These are phyloP conservation scores for Betula pendula DNA, from an alignment of 306 rosid genomes.

Conservation along the genomic window DNA sequence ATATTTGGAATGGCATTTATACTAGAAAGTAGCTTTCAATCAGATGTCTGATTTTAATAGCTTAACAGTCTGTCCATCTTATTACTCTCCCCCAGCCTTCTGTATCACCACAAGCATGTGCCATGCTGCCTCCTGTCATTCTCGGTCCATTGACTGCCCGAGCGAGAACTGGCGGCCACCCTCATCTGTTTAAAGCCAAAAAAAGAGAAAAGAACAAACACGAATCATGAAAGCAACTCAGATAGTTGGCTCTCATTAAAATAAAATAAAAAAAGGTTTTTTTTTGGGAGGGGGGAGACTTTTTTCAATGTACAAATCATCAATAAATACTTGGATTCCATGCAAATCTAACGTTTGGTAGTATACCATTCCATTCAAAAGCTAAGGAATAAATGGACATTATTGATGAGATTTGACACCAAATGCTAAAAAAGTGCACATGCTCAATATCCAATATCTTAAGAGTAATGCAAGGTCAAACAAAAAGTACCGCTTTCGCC, in stretches of 20 bases:
- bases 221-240: conserved; percentile 10
- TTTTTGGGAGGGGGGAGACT: not conserved
- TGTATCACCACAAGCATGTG: conserved; percentile 6
- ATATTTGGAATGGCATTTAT: conserved; percentile 32
- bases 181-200: conserved; percentile 48
- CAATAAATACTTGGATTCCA: not conserved
- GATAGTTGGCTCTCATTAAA: not conserved
- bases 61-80: conserved; percentile 19
- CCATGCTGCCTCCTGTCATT: conserved; percentile 22
- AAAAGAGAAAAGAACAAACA: not conserved
- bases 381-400: not conserved
- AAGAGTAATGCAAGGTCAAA: conserved; percentile 8
- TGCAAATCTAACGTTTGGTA: not conserved
- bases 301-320: no score
- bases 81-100: conserved; percentile 17
- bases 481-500: conserved; percentile 72
- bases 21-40: conserved; percentile 34
- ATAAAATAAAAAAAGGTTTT: not conserved
- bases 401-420: not conserved
- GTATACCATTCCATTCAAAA: not conserved
- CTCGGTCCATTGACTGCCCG: conserved; percentile 54
- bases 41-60: conserved; percentile 26
- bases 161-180: conserved; percentile 55
- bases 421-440: not conserved
- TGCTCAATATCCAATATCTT: not conserved